Conservation (phyloP, 331 rosid species). For the Quercus phellos region DNA sequence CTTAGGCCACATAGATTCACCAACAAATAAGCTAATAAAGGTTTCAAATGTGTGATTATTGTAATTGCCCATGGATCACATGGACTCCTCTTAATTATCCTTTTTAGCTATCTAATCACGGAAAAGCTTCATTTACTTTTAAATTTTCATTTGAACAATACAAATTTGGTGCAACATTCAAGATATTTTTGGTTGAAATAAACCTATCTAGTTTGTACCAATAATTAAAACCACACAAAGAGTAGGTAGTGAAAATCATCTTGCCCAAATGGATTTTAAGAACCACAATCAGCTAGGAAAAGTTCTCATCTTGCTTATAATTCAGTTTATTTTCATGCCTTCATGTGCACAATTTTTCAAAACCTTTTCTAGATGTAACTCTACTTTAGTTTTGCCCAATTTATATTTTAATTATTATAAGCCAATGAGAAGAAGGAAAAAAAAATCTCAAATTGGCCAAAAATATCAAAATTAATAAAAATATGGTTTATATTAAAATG, state of each 20-base stretch:
- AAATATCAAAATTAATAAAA: no score
- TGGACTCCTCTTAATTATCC: constrained; percentile 34
- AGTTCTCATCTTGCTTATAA: no score
- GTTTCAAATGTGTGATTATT: constrained; percentile 48
- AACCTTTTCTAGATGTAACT: no score
- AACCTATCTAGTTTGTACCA: no score
- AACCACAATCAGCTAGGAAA: background rate
- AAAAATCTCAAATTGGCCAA: no score
- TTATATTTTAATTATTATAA: no score
- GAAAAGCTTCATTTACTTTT: constrained; percentile 28
- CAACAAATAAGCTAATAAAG: constrained; percentile 31
- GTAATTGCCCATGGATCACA: constrained; percentile 34
- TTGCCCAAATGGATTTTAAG: background rate
- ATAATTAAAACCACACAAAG: background rate
- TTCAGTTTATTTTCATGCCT: no score
- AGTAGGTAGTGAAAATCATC: background rate
- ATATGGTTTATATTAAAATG: no score
- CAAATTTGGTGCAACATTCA: background rate
- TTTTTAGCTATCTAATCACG: constrained; percentile 30
- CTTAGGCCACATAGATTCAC: constrained; percentile 30
- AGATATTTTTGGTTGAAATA: background rate
- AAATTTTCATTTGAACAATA: constrained; percentile 19
- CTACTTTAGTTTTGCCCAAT: no score
- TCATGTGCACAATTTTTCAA: no score
- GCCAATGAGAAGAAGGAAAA: no score